phyloP scores from a whole-genome alignment of 441 rosid genomes.

The Adansonia madagascariensis region DNA sequence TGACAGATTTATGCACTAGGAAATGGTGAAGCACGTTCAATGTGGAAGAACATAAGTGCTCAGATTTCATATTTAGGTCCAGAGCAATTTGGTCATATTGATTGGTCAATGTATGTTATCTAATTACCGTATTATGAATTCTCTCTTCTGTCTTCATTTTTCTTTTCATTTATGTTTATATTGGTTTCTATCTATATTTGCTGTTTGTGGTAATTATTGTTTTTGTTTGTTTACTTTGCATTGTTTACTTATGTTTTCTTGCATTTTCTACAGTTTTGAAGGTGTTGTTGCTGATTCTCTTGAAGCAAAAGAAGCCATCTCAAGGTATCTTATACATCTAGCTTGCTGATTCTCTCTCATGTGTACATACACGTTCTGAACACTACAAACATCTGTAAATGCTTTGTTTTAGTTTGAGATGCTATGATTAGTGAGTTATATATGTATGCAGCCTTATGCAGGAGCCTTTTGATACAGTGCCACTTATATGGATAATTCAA shows the following conservation, averaged over 20 bases:
- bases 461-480: slow-evolving; percentile 92
- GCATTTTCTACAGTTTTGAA: slow-evolving; percentile 72
- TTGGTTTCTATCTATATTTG: neutral
- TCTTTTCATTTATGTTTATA: slow-evolving; percentile 21
- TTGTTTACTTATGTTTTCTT: slow-evolving; percentile 22
- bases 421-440: slow-evolving; percentile 59
- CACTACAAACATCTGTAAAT: neutral
- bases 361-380: neutral
- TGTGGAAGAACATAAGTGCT: slow-evolving; percentile 73
- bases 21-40: slow-evolving; percentile 56
- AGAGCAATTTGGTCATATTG: slow-evolving; percentile 56
- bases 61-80: slow-evolving; percentile 56
- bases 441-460: slow-evolving; percentile 98
- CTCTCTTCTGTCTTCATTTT: neutral
- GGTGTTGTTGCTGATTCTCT: slow-evolving; percentile 83
- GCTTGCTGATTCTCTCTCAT: neutral
- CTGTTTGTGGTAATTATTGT: neutral
- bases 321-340: slow-evolving; percentile 8
- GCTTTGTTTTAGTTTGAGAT: slow-evolving; percentile 37
- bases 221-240: slow-evolving; percentile 7
- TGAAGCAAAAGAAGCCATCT: slow-evolving; percentile 69
- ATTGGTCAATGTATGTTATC: slow-evolving; percentile 85
- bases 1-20: slow-evolving; percentile 54
- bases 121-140: slow-evolving; percentile 16
- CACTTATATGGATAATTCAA: slow-evolving; percentile 91